Evolutionary conservation across 2,329 filamentous ascomycete genomes (phyloP), one percentile per base, ranked within the genome.

Genomic region (Arthroderma sp.): DNA sequence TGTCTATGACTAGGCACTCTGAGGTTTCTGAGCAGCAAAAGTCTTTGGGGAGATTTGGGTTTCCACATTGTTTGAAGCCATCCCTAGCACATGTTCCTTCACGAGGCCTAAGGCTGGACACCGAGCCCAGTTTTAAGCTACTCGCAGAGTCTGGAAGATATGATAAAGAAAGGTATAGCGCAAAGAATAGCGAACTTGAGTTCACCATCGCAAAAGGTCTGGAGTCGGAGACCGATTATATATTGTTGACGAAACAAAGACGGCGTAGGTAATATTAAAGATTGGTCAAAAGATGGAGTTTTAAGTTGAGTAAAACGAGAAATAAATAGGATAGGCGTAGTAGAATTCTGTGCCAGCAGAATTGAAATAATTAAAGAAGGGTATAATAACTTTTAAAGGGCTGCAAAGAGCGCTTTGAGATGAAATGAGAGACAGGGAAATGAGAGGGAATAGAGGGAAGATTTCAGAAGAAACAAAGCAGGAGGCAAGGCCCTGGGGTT

Each of bases 11-110:
- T 53, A 76, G 63, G 60, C 76, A 78, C 39, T 66, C 71, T 15
- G 68, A 67, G 8, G 63, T 66, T 33, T 68, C 67, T 21, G 71
- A 64, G 58, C 76, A 78, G 62, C 73, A 76, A 62, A 77, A 78
- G 54, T 69, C 65, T 15, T 64, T 64, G 6, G 74, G 73, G 28
- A 77, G 63, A 2, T 68, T 66, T 6, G 67, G 59, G 21, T 68
- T 66, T 23, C 67, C 68, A 59, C 74, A 76, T 41, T 63, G 63
- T n/a, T 65, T 62, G 52, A 67, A 73, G 19, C 52, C 47, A 9
- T 66, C 63, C n/a, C 56, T 61, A 2, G 71, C 64, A 57, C 71
- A 74, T 2, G 62, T 62, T n/a, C 63, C 62, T 38, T 38, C 35
- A 15, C 28, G 31, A 31, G 55, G 37, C 11, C 21, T 9, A 23